Evolutionary conservation across 2,329 filamentous ascomycete species (phyloP).

Genomic region (Cordyceps farinosa): DNA sequence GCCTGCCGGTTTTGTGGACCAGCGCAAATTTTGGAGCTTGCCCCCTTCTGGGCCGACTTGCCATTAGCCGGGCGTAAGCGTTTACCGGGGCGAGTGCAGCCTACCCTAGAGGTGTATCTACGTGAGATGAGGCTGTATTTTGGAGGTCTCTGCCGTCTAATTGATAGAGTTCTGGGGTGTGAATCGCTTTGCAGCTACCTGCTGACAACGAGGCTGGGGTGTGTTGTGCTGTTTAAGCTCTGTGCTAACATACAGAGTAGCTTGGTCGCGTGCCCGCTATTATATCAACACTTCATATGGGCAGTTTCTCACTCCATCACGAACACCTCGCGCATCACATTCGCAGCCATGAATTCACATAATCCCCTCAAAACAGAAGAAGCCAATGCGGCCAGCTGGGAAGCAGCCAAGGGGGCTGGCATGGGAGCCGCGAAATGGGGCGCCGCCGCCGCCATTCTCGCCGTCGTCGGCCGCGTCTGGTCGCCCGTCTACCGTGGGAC

Average conservation of each 20-base stretch:
- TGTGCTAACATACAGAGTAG: background rate
- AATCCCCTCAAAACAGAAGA: conserved; percentile 62
- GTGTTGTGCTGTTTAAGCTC: background rate
- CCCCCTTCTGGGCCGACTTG: conserved; percentile 8
- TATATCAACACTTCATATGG: background rate
- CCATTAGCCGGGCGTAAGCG: conserved; percentile 7
- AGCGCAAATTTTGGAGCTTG: conserved; percentile 10
- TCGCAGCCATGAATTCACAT: conserved; percentile 44
- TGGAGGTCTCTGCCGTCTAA: background rate
- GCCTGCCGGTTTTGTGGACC: conserved; percentile 17
- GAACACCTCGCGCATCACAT: background rate
- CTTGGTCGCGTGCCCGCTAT: conserved; percentile 14
- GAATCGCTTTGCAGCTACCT: background rate
- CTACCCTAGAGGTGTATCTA: background rate
- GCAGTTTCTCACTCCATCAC: background rate
- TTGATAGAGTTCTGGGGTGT: background rate
- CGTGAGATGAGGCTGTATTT: background rate
- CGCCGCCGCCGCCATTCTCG: conserved; percentile 58
- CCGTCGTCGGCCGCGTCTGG: conserved; percentile 57
- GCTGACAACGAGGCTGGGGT: background rate
- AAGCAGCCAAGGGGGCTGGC: conserved; percentile 64
- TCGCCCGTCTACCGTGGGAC: conserved; percentile 70
- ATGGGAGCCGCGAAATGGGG: conserved; percentile 72
- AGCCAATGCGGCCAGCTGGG: conserved; percentile 66
- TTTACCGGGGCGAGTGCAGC: conserved; percentile 10